Conservation (phyloP, 345 rosid genomes). For the Eucalyptus marginata region DNA sequence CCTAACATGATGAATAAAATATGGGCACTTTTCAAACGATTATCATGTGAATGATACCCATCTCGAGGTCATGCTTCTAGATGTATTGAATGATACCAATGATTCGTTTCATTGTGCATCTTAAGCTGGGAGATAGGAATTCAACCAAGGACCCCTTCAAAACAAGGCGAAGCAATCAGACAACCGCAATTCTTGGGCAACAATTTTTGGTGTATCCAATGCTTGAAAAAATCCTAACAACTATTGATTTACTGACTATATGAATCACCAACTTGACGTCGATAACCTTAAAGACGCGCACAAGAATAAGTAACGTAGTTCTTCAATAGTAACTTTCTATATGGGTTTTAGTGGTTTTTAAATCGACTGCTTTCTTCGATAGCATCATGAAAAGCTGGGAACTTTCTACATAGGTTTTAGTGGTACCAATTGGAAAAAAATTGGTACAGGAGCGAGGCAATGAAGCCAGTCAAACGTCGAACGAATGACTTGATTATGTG, state of each 20-base stretch:
- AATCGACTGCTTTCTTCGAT: neutral
- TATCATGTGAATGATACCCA: neutral
- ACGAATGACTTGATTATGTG: neutral
- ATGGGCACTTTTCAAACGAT: neutral
- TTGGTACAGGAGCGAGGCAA: neutral
- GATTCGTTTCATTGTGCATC: neutral
- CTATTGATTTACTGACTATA: neutral
- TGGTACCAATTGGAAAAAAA: neutral
- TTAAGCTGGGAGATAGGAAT: neutral
- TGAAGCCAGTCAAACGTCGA: neutral
- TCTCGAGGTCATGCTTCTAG: neutral
- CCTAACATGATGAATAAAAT: neutral
- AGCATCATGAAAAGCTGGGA: neutral
- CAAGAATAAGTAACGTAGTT: neutral
- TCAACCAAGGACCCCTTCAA: neutral
- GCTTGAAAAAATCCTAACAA: neutral
- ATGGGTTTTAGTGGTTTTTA: neutral
- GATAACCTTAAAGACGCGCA: rapidly evolving
- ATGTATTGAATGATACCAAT: neutral
- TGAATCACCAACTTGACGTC: neutral
- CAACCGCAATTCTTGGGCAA: neutral
- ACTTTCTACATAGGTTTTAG: no score
- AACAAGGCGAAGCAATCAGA: neutral
- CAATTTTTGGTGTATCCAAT: neutral
- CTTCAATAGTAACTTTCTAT: neutral